A percentile compares a stretch with the other conserved stretches of the same genome.
These are phyloP conservation scores for Glonium stellatum DNA, from an alignment of 495 filamentous ascomycete species.

Conservation along the genomic window DNA sequence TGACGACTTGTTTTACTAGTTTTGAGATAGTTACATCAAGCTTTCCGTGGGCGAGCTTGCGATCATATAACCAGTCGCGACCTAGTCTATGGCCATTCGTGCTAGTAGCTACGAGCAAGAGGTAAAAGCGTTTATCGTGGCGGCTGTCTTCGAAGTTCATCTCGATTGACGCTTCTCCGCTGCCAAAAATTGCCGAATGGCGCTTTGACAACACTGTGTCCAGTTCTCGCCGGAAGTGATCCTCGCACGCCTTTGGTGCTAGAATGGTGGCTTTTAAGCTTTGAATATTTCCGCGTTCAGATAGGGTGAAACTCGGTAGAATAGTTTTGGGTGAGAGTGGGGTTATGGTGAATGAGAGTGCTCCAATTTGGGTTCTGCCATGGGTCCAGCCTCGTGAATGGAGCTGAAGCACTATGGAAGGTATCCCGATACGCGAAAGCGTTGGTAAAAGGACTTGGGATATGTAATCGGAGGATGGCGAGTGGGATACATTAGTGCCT, in stretches of 20 bases:
- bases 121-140: constrained; percentile 56
- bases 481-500: constrained; percentile 69
- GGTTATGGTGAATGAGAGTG: constrained; percentile 51
- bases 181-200: constrained; percentile 27
- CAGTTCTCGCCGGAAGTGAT: constrained; percentile 21
- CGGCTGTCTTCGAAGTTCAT: constrained; percentile 57
- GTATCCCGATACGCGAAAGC: constrained; percentile 56
- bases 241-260: constrained; percentile 38
- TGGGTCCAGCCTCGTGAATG: constrained; percentile 59
- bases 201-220: constrained; percentile 11
- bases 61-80: constrained; percentile 55
- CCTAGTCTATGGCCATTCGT: constrained; percentile 56
- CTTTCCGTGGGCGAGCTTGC: constrained; percentile 30
- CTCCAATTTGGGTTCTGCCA: constrained; percentile 51
- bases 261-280: constrained; percentile 56
- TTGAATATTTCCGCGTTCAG: constrained; percentile 44
- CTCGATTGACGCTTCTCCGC: constrained; percentile 18
- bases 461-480: constrained; percentile 70
- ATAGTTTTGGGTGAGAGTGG: constrained; percentile 42
- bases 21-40: constrained; percentile 13
- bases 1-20: constrained; percentile 46
- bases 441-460: constrained; percentile 67
- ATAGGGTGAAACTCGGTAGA: constrained; percentile 44
- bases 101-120: constrained; percentile 67
- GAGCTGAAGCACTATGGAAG: constrained; percentile 49